Percentiles rank a stretch among this genome's conserved stretches.
Conservation (phyloP, 306 rosid genomes). For the Carpinus fangiana region DNA sequence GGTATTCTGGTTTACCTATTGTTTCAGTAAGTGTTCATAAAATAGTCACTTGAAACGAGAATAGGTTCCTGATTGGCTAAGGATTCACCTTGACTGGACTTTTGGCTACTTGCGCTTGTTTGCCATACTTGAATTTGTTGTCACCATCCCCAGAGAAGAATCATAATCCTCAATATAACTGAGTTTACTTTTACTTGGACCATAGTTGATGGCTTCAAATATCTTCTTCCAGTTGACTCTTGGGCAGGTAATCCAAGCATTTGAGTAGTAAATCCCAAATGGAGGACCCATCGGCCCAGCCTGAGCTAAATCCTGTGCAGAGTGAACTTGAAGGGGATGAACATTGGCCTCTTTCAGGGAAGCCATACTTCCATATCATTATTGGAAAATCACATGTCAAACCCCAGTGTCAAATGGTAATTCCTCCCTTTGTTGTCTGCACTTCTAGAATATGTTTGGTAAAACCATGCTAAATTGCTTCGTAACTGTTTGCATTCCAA, state of each 20-base stretch:
- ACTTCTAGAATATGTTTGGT: neutral
- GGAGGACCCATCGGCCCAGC: neutral
- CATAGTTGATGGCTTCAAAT: neutral
- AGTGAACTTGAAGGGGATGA: conserved; percentile 33
- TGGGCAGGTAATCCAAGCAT: conserved; percentile 6
- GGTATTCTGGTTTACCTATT: too few relatives aligned
- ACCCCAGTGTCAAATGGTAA: conserved; percentile 42
- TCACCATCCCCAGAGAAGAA: too few relatives aligned
- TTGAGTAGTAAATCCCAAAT: conserved; percentile 14
- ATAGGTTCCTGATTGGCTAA: too few relatives aligned
- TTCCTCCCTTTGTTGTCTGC: neutral
- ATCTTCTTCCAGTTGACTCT: conserved; percentile 9
- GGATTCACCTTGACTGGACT: too few relatives aligned
- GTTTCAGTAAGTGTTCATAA: too few relatives aligned
- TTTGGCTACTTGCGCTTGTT: too few relatives aligned
- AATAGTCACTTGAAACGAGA: too few relatives aligned
- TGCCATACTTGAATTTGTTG: too few relatives aligned
- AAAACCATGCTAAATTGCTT: too few relatives aligned
- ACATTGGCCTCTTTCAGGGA: conserved; percentile 50
- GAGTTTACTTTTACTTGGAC: neutral
- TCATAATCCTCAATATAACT: neutral
- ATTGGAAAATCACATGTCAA: conserved; percentile 33
- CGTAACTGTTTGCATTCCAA: too few relatives aligned
- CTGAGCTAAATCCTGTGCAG: neutral
- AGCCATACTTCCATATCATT: conserved; percentile 34